phyloP scores from a whole-genome alignment of 306 rosid species.

The Acacia melanoxylon region DNA sequence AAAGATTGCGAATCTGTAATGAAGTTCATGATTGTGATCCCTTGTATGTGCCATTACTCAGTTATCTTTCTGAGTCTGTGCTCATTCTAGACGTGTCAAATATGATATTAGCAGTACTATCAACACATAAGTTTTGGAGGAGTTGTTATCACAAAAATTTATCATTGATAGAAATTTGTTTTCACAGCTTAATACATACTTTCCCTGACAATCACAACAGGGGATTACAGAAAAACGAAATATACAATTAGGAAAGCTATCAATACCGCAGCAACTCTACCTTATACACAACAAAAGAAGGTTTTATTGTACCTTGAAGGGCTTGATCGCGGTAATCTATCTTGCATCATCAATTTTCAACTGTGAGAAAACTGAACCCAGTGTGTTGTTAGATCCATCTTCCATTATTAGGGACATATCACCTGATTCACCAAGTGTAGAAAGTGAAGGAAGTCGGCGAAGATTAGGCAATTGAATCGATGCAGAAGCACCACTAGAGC shows the following conservation, averaged over 20 bases:
- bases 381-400: not conserved
- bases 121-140: not conserved
- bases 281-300: not conserved
- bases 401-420: not conserved
- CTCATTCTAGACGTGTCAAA: not conserved
- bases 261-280: not conserved
- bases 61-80: not conserved
- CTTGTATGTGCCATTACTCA: not conserved
- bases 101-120: not conserved
- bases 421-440: constrained; percentile 19
- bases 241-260: not conserved
- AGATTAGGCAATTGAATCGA: constrained; percentile 21
- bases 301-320: not conserved
- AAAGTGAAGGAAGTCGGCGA: constrained; percentile 30
- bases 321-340: constrained; percentile 8
- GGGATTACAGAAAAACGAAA: not conserved
- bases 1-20: not conserved
- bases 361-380: constrained; percentile 37
- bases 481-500: constrained; percentile 34
- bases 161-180: not conserved
- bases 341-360: constrained; percentile 33
- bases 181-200: not conserved
- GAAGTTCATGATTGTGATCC: not conserved
- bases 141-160: not conserved
- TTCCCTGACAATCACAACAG: not conserved